Percentiles rank a stretch among this genome's conserved stretches.
phyloP scores from a whole-genome alignment of 2,329 filamentous ascomycete genomes.

The Diaporthe amygdali region DNA sequence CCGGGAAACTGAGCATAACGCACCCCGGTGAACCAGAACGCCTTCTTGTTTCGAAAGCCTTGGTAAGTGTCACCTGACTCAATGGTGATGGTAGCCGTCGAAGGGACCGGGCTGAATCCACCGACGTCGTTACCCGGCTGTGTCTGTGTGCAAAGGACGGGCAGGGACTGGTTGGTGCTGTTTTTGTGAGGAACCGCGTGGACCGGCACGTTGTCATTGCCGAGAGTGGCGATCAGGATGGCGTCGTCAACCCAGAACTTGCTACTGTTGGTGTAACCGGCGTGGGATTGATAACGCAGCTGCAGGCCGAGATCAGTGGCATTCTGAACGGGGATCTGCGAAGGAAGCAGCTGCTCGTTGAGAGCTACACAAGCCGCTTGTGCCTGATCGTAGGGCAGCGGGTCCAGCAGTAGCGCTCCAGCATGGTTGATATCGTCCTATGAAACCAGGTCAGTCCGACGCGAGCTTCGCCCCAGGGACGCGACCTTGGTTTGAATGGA shows the following conservation, averaged over 20 bases:
- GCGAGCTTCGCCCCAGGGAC: not conserved
- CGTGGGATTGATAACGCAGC: not conserved
- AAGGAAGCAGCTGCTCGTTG: not conserved
- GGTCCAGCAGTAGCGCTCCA: not conserved
- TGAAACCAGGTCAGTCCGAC: not conserved
- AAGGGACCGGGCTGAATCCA: not conserved
- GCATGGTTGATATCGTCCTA: constrained; percentile 1
- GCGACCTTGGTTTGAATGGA: not conserved
- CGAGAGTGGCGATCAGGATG: not conserved
- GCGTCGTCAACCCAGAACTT: not conserved
- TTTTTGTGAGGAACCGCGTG: not conserved
- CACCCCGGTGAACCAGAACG: not conserved
- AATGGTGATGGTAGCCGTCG: not conserved
- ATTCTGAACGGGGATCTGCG: not conserved
- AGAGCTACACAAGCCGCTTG: not conserved
- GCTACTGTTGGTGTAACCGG: not conserved
- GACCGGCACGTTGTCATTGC: not conserved
- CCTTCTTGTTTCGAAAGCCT: not conserved
- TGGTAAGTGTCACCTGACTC: not conserved
- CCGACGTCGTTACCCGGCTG: not conserved
- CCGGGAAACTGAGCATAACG: not conserved
- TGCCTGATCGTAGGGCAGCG: not conserved
- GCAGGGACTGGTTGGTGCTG: not conserved
- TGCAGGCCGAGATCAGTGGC: not conserved
- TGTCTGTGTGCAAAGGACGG: not conserved